phyloP scores from a whole-genome alignment of 2,329 filamentous ascomycete genomes.

The Torrubiella hemipterigena region DNA sequence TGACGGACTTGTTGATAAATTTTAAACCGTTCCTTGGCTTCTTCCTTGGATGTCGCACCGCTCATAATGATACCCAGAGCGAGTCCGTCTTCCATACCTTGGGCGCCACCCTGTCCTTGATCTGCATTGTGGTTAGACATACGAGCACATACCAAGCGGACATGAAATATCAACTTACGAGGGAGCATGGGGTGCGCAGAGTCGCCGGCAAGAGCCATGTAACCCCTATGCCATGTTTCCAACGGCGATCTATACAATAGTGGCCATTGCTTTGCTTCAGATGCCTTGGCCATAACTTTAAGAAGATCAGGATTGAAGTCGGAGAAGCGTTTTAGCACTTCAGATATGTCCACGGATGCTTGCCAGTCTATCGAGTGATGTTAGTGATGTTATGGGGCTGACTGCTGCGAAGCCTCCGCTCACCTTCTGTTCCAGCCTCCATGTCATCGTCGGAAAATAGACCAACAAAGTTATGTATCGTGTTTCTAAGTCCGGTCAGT shows the following conservation, averaged over 20 bases:
- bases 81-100: conserved; percentile 22
- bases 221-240: conserved; percentile 17
- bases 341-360: conserved; percentile 15
- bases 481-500: conserved; percentile 12
- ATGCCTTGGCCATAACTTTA: conserved; percentile 19
- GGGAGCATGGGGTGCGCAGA: conserved; percentile 26
- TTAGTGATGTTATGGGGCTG: too few species aligned
- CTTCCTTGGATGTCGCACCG: conserved; percentile 8
- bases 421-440: conserved; percentile 10
- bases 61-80: conserved; percentile 18
- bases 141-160: too few species aligned
- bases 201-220: conserved; percentile 21
- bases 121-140: too few species aligned
- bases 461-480: conserved; percentile 21
- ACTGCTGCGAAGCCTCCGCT: background rate
- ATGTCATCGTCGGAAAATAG: conserved; percentile 16
- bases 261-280: conserved; percentile 21
- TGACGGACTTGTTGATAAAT: conserved; percentile 14
- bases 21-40: conserved; percentile 12
- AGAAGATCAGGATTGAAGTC: conserved; percentile 15
- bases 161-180: conserved; percentile 13
- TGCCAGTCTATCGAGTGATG: conserved; percentile 17
- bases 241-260: conserved; percentile 21
- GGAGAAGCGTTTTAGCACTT: conserved; percentile 15
- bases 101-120: conserved; percentile 24